Conservation (phyloP, 345 rosid genomes). For the Brassica cretica region DNA sequence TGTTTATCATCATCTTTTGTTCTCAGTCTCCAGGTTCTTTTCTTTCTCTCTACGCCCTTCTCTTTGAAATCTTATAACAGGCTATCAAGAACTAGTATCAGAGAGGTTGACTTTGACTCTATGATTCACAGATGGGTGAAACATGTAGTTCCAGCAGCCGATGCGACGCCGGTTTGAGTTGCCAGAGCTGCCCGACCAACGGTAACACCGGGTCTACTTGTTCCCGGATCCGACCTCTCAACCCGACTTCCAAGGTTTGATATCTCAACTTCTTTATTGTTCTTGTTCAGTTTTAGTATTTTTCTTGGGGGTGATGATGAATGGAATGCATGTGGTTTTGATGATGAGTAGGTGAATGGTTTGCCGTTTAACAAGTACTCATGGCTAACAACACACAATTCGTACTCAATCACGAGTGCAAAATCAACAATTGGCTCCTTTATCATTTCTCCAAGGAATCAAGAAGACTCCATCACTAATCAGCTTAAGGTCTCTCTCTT, state of each 20-base stretch:
- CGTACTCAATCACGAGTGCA: constrained; percentile 55
- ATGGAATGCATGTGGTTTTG: constrained; percentile 40
- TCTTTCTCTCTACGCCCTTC: neutral
- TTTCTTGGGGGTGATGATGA: neutral
- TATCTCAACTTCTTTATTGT: neutral
- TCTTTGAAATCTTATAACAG: neutral
- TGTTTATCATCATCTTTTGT: constrained; percentile 33
- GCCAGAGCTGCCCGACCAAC: constrained; percentile 65
- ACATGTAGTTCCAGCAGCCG: constrained; percentile 59
- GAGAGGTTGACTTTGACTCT: neutral
- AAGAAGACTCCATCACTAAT: constrained; percentile 76
- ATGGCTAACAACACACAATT: constrained; percentile 93
- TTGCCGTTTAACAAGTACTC: constrained; percentile 84
- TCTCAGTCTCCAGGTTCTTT: constrained; percentile 42
- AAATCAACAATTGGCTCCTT: constrained; percentile 50
- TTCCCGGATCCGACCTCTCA: constrained; percentile 64
- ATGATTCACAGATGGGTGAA: constrained; percentile 65
- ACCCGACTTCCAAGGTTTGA: constrained; percentile 71
- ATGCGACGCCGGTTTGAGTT: constrained; percentile 79
- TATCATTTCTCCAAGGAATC: constrained; percentile 62
- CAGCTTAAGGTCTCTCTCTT: constrained; percentile 65
- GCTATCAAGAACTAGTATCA: neutral
- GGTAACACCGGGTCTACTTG: constrained; percentile 85
- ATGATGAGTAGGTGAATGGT: constrained; percentile 64
- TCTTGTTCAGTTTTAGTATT: too few species aligned